These are phyloP conservation scores for Syzygium grande DNA, from an alignment of 345 rosid species.

Conservation along the genomic window DNA sequence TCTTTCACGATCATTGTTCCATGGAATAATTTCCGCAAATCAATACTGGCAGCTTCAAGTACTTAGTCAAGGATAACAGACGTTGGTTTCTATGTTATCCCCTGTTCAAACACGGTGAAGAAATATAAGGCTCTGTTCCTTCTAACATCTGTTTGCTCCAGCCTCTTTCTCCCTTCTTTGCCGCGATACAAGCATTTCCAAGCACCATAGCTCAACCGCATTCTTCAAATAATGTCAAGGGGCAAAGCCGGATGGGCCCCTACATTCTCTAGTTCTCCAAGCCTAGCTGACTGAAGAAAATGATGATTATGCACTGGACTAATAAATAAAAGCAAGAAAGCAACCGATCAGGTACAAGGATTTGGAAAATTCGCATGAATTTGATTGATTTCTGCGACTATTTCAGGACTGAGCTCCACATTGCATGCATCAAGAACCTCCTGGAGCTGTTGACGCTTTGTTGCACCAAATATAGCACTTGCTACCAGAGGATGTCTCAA, in stretches of 20 bases:
- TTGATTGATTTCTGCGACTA: constrained; percentile 26
- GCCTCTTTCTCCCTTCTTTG: background rate
- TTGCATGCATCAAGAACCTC: constrained; percentile 29
- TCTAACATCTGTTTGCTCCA: background rate
- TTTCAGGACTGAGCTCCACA: constrained; percentile 26
- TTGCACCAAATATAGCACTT: constrained; percentile 42
- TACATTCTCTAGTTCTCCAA: background rate
- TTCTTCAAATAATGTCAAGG: too few species aligned
- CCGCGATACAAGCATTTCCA: background rate
- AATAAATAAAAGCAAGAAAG: background rate
- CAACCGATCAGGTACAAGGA: constrained; percentile 37
- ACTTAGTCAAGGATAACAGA: too few species aligned
- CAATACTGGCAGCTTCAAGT: too few species aligned
- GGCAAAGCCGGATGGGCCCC: background rate
- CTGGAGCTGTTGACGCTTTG: constrained; percentile 40
- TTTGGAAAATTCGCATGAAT: constrained; percentile 38
- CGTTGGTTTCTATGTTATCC: background rate
- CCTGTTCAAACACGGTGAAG: background rate
- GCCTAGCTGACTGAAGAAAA: background rate
- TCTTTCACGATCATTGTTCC: too few species aligned
- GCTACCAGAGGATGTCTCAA: constrained; percentile 45
- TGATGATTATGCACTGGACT: background rate
- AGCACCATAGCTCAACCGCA: background rate
- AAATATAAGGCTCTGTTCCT: background rate
- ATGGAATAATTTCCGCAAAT: too few species aligned